Evolutionary conservation across 2,329 filamentous ascomycete genomes (phyloP).

Genomic region (Beauveria sp.): DNA sequence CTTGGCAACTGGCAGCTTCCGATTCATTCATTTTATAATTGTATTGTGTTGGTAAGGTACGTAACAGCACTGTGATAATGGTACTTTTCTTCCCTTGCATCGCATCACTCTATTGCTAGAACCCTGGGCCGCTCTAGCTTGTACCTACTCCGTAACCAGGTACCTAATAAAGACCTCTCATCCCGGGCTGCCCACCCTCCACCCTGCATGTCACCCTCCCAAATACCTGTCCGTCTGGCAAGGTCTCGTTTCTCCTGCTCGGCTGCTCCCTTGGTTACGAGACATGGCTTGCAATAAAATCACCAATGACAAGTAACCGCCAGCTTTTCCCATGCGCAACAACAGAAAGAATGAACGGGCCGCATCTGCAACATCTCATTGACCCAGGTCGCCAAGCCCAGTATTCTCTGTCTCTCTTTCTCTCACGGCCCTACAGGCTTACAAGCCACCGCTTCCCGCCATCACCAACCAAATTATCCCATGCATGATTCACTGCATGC

Average conservation of each 20-base stretch:
- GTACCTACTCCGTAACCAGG: background rate
- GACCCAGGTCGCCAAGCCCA: background rate
- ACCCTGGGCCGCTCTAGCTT: background rate
- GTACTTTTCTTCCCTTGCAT: background rate
- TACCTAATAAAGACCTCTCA: background rate
- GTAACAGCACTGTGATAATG: background rate
- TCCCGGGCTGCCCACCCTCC: background rate
- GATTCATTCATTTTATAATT: background rate
- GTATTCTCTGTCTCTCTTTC: background rate
- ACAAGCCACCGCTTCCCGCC: background rate
- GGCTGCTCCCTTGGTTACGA: background rate
- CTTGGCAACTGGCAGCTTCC: background rate
- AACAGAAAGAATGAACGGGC: background rate
- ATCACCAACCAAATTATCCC: background rate
- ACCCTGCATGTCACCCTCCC: background rate
- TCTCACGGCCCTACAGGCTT: background rate
- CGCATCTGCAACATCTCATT: background rate
- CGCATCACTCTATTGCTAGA: background rate
- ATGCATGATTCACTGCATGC: background rate
- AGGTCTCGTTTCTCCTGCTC: background rate
- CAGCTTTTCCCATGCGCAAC: background rate
- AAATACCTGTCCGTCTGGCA: background rate
- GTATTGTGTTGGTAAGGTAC: background rate
- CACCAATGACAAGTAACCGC: background rate
- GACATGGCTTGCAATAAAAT: constrained; percentile 1